Percentiles rank a stretch among this genome's conserved stretches.
Evolutionary conservation across 495 filamentous ascomycete species (phyloP).

Genomic region (Penicillium simplicissimum): DNA sequence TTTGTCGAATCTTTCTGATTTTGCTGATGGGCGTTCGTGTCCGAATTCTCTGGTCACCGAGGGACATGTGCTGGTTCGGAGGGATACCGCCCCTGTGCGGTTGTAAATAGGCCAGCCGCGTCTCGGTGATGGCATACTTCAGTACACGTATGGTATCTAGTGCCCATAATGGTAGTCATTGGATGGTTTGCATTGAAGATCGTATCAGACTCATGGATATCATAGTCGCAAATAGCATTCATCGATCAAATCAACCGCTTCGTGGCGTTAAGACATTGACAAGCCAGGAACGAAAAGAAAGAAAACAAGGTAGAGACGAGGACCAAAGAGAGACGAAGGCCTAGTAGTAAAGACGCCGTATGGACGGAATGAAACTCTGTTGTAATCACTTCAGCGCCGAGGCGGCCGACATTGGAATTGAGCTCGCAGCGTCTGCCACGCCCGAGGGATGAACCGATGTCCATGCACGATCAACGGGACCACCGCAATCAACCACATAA

Average conservation of each 20-base stretch:
- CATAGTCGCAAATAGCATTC: slow-evolving; percentile 3
- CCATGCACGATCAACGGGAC: slow-evolving; percentile 40
- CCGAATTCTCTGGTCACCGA: slow-evolving; percentile 37
- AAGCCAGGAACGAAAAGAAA: neutral
- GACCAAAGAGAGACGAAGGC: no score
- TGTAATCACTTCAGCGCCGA: slow-evolving; percentile 5
- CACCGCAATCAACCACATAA: slow-evolving; percentile 40
- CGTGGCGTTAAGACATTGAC: neutral
- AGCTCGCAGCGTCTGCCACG: slow-evolving; percentile 21
- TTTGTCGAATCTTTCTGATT: slow-evolving; percentile 51
- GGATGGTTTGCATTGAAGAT: neutral
- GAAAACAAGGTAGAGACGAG: neutral
- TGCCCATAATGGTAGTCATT: neutral
- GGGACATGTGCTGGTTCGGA: slow-evolving; percentile 34
- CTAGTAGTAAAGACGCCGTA: neutral
- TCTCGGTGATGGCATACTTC: neutral
- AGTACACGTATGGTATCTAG: no score
- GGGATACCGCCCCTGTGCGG: slow-evolving; percentile 37
- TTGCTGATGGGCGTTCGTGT: slow-evolving; percentile 27
- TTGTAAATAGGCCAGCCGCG: no score
- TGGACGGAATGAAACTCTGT: neutral
- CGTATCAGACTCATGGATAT: slow-evolving; percentile 3
- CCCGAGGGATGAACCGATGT: slow-evolving; percentile 30
- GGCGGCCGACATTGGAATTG: slow-evolving; percentile 21
- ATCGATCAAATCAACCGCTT: neutral